Conservation (phyloP, 1,284 basidiomycete genomes). For the Puccinia polysora region DNA sequence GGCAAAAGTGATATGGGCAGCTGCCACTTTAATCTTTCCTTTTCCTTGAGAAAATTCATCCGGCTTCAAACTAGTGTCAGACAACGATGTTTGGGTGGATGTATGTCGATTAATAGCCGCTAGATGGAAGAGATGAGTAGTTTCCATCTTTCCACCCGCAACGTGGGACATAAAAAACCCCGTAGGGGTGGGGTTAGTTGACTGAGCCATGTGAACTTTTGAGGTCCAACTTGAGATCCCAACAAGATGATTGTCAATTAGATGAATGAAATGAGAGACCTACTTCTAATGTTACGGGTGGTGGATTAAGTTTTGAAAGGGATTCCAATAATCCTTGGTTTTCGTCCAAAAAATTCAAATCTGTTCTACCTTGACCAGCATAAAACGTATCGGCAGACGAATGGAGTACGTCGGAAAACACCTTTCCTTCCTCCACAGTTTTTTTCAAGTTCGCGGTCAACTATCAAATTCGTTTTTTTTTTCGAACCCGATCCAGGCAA, state of each 20-base stretch:
- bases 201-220: too few relatives aligned
- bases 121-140: slow-evolving; percentile 29
- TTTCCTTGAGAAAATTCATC: slow-evolving; percentile 6
- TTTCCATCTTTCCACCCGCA: slow-evolving; percentile 21
- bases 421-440: slow-evolving; percentile 1
- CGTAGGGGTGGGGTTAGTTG: too few relatives aligned
- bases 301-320: slow-evolving; percentile 3
- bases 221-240: too few relatives aligned
- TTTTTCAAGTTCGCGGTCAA: slow-evolving; percentile 3
- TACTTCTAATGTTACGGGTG: slow-evolving; percentile 23
- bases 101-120: slow-evolving; percentile 22
- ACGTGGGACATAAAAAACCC: neutral
- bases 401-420: slow-evolving; percentile 14
- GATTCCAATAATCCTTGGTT: slow-evolving; percentile 16
- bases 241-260: neutral
- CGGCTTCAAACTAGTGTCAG: neutral
- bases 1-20: slow-evolving; percentile 38
- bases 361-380: slow-evolving; percentile 26
- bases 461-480: neutral
- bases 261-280: neutral
- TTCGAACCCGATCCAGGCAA: too few relatives aligned
- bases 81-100: neutral
- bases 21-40: slow-evolving; percentile 23
- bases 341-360: slow-evolving; percentile 26
- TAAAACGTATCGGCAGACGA: slow-evolving; percentile 31